Conservation (phyloP, 768 basidiomycete genomes). For the Brasilioporus rufonigricans region DNA sequence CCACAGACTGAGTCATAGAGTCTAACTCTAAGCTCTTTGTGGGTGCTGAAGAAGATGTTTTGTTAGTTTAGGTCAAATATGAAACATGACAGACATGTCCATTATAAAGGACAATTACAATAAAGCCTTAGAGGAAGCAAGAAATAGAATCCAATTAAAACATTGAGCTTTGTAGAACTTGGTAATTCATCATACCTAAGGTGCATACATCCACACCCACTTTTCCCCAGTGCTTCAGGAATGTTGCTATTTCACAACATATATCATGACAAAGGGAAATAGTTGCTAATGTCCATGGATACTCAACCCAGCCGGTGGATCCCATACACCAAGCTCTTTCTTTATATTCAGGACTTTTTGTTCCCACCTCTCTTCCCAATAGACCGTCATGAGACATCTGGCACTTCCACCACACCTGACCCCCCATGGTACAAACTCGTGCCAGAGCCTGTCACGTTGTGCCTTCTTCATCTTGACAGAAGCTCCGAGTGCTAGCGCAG, state of each 20-base stretch:
- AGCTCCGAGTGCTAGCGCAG: conserved; percentile 68
- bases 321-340: conserved; percentile 80
- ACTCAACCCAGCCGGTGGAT: conserved; percentile 53
- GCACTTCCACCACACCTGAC: conserved; percentile 76
- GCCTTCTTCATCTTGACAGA: conserved; percentile 34
- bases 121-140: too few species aligned
- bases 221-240: neutral
- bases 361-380: conserved; percentile 96
- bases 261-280: neutral
- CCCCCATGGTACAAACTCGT: conserved; percentile 93
- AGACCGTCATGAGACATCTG: conserved; percentile 79
- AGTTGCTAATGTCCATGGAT: conserved; percentile 3
- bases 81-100: too few species aligned
- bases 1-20: too few species aligned
- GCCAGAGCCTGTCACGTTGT: conserved; percentile 58
- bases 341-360: conserved; percentile 81
- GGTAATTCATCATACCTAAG: too few species aligned
- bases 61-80: too few species aligned
- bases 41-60: too few species aligned
- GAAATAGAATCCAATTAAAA: too few species aligned
- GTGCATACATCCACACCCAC: too few species aligned
- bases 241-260: neutral
- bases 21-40: too few species aligned
- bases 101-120: too few species aligned
- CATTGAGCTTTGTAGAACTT: too few species aligned